Evolutionary conservation across 345 rosid species (phyloP), one percentile per base, ranked within the genome.

Genomic region (Hirschfeldia incana): DNA sequence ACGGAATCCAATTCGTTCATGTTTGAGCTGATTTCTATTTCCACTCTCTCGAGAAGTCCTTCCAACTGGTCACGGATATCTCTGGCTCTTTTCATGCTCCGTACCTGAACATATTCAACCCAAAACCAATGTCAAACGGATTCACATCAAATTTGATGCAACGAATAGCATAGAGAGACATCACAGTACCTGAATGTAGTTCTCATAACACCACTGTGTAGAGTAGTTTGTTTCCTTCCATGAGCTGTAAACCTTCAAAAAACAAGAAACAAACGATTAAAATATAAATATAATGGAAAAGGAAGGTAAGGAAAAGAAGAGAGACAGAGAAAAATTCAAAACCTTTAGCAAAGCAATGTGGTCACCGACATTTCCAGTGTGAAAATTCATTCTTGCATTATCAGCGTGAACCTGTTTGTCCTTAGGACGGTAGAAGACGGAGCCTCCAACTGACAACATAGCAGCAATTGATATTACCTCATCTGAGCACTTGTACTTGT

Each of bases 391-490:
- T 73, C 98, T 86, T 30, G 98, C 99, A 83, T 90, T 93, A 81
- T 95, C 98, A 5, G 98, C 99, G 68, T 95, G 98, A 78, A 93
- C 98, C 83, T 95, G 98, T 80, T 95, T 95, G 80, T 93, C 99
- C 83, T 93, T 95, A 1, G 98, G 98, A 62, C 99, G 97, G 77
- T 93, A 95, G 77, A 95, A 95, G 78, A 95, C 88, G 15, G 99
- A 93, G 75, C 91, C 92, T 46, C 98, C 99, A 78, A 95, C 72
- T 32, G 97, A 95, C 81, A 95, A 92, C 99, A 95, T 95, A 34
- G 96, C 92, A 72, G 94, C 92, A 69, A 91, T 86, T 12, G 98
- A 88, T 71, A 95, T 93, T 60, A 91, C 76, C 85, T 95, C 98
- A 66, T 95, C 97, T 0, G 98, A 93, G 81, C 99, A 95, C 84